phyloP scores from a whole-genome alignment of 2,329 filamentous ascomycete species.

The Botrytis sinoallii region DNA sequence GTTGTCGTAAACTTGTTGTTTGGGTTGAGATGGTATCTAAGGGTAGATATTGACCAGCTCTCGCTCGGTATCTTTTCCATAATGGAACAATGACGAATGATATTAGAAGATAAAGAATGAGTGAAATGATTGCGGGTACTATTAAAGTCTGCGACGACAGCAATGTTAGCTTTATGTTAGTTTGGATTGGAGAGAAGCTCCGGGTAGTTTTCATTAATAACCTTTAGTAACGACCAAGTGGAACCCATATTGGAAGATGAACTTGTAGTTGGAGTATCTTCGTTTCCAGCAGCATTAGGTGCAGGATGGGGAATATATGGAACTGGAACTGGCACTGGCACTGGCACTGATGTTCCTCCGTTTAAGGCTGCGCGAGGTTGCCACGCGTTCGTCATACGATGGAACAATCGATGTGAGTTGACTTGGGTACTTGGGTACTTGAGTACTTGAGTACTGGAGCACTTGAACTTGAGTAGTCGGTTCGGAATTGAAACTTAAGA shows the following conservation, averaged over 20 bases:
- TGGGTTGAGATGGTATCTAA: constrained; percentile 60
- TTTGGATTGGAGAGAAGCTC: background rate
- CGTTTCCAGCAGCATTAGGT: constrained; percentile 32
- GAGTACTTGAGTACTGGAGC: background rate
- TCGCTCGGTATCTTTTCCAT: constrained; percentile 66
- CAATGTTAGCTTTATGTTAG: constrained; percentile 6
- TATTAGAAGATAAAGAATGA: constrained; percentile 63
- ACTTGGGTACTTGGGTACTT: background rate
- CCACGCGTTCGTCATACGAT: constrained; percentile 17
- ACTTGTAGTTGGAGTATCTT: constrained; percentile 27
- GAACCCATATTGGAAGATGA: constrained; percentile 31
- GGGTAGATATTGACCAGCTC: constrained; percentile 73
- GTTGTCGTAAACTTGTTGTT: constrained; percentile 52
- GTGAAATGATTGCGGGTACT: constrained; percentile 67
- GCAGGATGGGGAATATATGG: constrained; percentile 33
- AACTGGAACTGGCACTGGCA: background rate
- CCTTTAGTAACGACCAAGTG: constrained; percentile 35
- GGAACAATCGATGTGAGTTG: background rate
- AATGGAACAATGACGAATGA: constrained; percentile 65
- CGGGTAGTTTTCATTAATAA: constrained; percentile 16
- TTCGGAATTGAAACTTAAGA: background rate
- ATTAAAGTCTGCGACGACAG: constrained; percentile 58
- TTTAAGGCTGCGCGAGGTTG: constrained; percentile 2
- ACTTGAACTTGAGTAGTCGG: background rate
- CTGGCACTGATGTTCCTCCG: background rate